Evolutionary conservation across 805 yeast species (phyloP).

Genomic region (Ogataea ganodermae): DNA sequence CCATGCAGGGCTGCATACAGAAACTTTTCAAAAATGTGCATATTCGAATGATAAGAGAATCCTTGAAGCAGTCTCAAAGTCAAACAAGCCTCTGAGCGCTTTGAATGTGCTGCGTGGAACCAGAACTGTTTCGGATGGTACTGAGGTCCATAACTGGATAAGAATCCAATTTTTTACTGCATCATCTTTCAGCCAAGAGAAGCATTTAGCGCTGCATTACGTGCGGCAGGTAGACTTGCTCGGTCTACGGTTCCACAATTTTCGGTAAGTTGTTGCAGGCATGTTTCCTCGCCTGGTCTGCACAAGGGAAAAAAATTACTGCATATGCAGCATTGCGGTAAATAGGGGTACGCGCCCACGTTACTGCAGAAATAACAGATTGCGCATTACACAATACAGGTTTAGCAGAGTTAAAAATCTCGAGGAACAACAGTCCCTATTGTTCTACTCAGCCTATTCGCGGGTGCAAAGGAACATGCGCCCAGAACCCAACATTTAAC

Average conservation of each 20-base stretch:
- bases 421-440: not conserved
- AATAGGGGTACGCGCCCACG: not conserved
- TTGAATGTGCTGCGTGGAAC: too few relatives aligned
- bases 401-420: not conserved
- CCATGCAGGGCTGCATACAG: not conserved
- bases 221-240: conserved; percentile 1
- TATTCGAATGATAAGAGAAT: conserved; percentile 3
- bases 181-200: not conserved
- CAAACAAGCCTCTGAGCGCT: not conserved
- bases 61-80: not conserved
- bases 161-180: too few relatives aligned
- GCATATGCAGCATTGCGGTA: conserved; percentile 1
- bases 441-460: not conserved
- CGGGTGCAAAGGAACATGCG: not conserved
- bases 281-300: conserved; percentile 1
- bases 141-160: too few relatives aligned
- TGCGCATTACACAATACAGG: not conserved
- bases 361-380: not conserved
- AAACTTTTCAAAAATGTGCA: not conserved
- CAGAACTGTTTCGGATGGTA: too few relatives aligned
- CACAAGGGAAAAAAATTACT: not conserved
- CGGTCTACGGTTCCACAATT: not conserved
- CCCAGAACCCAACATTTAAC: not conserved
- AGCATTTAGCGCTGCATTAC: not conserved
- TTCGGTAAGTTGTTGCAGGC: not conserved